phyloP scores from a whole-genome alignment of 306 rosid species.

The Psophocarpus tetragonolobus region DNA sequence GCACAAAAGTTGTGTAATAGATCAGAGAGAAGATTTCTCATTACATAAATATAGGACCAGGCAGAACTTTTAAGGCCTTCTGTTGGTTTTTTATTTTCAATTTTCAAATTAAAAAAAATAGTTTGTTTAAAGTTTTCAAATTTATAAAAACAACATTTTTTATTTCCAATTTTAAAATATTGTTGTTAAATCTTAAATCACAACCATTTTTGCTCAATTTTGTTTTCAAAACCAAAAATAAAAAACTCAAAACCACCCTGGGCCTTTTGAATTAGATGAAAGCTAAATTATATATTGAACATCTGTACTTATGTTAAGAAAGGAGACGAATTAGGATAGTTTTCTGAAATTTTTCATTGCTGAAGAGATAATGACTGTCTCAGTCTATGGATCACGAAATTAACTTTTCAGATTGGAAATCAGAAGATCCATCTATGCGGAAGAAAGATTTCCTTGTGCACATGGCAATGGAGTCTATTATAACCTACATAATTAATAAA shows the following conservation, averaged over 20 bases:
- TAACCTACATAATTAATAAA: background rate
- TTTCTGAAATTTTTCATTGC: slow-evolving; percentile 2
- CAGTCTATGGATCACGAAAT: background rate
- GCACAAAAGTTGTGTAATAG: slow-evolving; percentile 18
- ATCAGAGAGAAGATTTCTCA: slow-evolving; percentile 7
- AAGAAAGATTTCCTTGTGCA: background rate
- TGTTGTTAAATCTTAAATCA: too few relatives aligned
- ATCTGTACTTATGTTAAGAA: background rate
- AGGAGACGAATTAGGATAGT: background rate
- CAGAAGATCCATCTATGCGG: background rate
- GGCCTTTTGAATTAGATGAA: background rate
- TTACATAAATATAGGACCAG: slow-evolving; percentile 24
- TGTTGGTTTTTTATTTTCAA: too few relatives aligned
- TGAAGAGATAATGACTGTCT: background rate
- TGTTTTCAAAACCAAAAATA: too few relatives aligned
- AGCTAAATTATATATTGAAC: slow-evolving; percentile 6
- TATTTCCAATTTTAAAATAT: too few relatives aligned
- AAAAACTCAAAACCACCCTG: too few relatives aligned
- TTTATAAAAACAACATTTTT: too few relatives aligned
- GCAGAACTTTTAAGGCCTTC: background rate
- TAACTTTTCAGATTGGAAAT: slow-evolving; percentile 21
- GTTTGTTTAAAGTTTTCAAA: too few relatives aligned
- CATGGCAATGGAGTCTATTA: background rate
- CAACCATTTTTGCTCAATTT: too few relatives aligned
- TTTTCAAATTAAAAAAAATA: too few relatives aligned